phyloP scores from a whole-genome alignment of 805 yeast species.

The Barnettozyma sp. region DNA sequence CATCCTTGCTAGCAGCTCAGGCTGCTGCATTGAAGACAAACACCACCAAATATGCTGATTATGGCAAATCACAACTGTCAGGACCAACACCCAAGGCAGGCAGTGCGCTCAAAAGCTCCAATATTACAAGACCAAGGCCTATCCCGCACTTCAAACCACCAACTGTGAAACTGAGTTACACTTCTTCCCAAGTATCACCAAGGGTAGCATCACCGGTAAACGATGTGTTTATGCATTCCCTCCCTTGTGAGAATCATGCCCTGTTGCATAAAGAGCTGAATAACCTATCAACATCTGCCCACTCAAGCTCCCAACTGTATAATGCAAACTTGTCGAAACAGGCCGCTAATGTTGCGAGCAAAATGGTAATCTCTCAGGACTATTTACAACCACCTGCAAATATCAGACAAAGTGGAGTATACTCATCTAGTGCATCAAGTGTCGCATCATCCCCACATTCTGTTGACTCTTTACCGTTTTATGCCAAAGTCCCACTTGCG shows the following conservation, averaged over 20 bases:
- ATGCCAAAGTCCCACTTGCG: conserved; percentile 9
- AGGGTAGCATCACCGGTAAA: not conserved
- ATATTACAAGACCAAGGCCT: not conserved
- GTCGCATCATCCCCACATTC: conserved; percentile 18
- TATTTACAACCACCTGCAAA: conserved; percentile 8
- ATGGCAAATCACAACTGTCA: too few species aligned
- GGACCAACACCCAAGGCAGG: too few species aligned
- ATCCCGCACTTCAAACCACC: not conserved
- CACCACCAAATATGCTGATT: too few species aligned
- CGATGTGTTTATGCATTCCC: not conserved
- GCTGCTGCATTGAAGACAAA: conserved; percentile 21
- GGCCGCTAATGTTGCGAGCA: conserved; percentile 9
- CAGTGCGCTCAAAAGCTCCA: not conserved
- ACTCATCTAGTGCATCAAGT: conserved; percentile 10
- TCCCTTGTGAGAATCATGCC: not conserved
- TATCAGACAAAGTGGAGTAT: conserved; percentile 9
- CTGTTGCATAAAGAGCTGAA: not conserved
- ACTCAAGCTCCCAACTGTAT: not conserved
- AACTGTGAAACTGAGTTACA: not conserved
- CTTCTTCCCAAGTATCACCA: conserved; percentile 1
- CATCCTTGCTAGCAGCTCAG: conserved; percentile 22
- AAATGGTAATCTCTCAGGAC: not conserved
- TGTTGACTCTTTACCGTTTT: conserved; percentile 15
- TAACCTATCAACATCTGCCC: not conserved
- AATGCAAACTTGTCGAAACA: conserved; percentile 3